Conservation (phyloP, 345 rosid species). For the Rhodamnia argentea region DNA sequence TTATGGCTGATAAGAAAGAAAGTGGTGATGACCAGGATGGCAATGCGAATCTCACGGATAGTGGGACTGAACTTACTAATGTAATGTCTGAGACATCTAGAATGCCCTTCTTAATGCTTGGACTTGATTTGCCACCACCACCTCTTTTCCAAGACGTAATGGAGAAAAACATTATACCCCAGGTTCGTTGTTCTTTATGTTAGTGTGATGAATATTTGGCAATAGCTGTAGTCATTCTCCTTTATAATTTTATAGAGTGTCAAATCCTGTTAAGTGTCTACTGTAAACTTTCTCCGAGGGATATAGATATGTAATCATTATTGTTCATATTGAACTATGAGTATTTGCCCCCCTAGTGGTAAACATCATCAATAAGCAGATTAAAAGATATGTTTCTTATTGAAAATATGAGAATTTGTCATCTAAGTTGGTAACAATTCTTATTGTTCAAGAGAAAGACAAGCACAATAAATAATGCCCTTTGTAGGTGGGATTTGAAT, state of each 20-base stretch:
- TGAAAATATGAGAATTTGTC: not conserved
- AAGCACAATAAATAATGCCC: not conserved
- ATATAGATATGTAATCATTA: not conserved
- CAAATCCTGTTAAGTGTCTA: not conserved
- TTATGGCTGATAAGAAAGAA: constrained; percentile 34
- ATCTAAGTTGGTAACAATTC: not conserved
- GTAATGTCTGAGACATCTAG: constrained; percentile 46
- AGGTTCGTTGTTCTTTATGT: constrained; percentile 32
- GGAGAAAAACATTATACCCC: constrained; percentile 99
- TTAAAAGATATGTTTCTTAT: not conserved
- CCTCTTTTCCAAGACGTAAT: constrained; percentile 95
- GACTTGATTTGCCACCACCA: constrained; percentile 95
- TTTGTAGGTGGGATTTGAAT: not conserved
- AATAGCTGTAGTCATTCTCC: not conserved
- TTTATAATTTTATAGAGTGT: not conserved
- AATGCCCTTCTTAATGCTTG: constrained; percentile 96
- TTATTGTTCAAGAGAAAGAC: not conserved
- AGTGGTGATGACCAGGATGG: constrained; percentile 24
- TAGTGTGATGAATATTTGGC: not conserved
- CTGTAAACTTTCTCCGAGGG: not conserved
- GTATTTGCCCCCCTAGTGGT: not conserved
- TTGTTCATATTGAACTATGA: not conserved
- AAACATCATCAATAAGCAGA: not conserved
- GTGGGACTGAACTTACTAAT: constrained; percentile 12
- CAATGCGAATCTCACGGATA: constrained; percentile 3